These are phyloP conservation scores for Globisporangium lucens DNA, from an alignment of 352 stramenopile species.

Conservation along the genomic window DNA sequence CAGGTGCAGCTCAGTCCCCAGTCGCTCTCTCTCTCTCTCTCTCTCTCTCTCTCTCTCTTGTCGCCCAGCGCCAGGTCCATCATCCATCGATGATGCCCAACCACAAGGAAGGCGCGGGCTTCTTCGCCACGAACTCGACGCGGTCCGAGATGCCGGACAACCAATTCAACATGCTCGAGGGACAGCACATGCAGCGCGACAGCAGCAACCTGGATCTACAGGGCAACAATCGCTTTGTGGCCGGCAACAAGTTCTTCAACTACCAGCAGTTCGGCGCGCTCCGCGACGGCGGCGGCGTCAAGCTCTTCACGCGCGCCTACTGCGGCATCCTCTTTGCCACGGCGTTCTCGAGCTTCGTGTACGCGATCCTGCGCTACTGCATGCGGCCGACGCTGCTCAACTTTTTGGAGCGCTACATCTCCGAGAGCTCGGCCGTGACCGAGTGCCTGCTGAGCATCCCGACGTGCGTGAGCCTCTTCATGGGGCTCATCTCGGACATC, in stretches of 20 bases:
- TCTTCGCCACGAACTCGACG: constrained; percentile 11
- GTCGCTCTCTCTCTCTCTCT: not conserved
- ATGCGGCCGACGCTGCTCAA: constrained; percentile 70
- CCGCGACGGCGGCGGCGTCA: constrained; percentile 53
- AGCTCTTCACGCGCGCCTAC: constrained; percentile 58
- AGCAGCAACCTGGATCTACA: constrained; percentile 3
- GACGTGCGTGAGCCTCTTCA: constrained; percentile 85
- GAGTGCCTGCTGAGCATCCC: constrained; percentile 82
- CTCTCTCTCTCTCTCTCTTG: not conserved
- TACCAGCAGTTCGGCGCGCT: constrained; percentile 76
- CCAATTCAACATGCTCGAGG: constrained; percentile 19
- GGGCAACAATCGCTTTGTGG: constrained; percentile 36
- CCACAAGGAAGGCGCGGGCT: constrained; percentile 15
- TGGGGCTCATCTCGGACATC: constrained; percentile 86
- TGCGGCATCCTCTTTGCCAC: constrained; percentile 56
- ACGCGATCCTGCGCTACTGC: constrained; percentile 62
- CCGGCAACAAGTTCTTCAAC: constrained; percentile 61
- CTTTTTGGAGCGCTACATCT: constrained; percentile 49
- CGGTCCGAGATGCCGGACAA: constrained; percentile 3
- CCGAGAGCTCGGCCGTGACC: constrained; percentile 49
- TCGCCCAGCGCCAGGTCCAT: not conserved
- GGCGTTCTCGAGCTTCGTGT: constrained; percentile 49
- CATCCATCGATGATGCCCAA: constrained; percentile 7
- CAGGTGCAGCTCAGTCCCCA: not conserved
- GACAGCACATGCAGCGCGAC: constrained; percentile 4